Evolutionary conservation across 73 alveolate species (phyloP).

Genomic region (Halteria grandinella): DNA sequence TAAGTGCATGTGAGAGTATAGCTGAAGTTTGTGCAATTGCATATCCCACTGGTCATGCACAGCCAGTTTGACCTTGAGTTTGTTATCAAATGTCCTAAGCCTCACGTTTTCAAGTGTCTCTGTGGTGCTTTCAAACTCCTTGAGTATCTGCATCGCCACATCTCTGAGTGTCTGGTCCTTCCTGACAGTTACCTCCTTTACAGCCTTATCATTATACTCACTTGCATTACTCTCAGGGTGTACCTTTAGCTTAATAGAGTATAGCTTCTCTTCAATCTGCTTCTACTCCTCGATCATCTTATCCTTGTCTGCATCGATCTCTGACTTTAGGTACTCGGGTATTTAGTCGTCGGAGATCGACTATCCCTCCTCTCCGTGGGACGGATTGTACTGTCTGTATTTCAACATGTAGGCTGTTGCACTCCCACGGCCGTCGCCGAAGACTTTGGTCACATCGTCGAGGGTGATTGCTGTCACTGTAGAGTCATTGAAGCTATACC

Average conservation of each 20-base stretch:
- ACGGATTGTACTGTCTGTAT: slow-evolving; percentile 74
- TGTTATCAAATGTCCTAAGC: slow-evolving; percentile 24
- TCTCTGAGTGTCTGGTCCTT: slow-evolving; percentile 18
- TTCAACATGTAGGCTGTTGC: slow-evolving; percentile 91
- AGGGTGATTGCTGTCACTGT: slow-evolving; percentile 76
- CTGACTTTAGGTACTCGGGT: slow-evolving; percentile 10
- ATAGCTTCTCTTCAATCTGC: slow-evolving; percentile 28
- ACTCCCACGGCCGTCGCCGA: slow-evolving; percentile 80
- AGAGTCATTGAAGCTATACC: slow-evolving; percentile 95
- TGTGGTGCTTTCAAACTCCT: slow-evolving; percentile 12
- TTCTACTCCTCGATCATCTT: slow-evolving; percentile 15
- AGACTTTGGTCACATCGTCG: slow-evolving; percentile 69
- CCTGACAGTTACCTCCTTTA: slow-evolving; percentile 13
- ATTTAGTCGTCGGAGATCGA: background rate
- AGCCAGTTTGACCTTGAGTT: slow-evolving; percentile 13
- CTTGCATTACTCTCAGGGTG: no score
- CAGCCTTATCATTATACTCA: slow-evolving; percentile 3
- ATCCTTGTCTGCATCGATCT: slow-evolving; percentile 34
- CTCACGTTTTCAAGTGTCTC: slow-evolving; percentile 16
- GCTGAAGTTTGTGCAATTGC: slow-evolving; percentile 8
- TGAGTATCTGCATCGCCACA: background rate
- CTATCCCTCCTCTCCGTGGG: background rate
- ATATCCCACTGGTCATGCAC: slow-evolving; percentile 27
- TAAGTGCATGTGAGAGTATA: background rate
- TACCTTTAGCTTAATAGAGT: slow-evolving; percentile 9